Conservation (phyloP, 2,329 filamentous ascomycete genomes). For the Podosphaera fusca region DNA sequence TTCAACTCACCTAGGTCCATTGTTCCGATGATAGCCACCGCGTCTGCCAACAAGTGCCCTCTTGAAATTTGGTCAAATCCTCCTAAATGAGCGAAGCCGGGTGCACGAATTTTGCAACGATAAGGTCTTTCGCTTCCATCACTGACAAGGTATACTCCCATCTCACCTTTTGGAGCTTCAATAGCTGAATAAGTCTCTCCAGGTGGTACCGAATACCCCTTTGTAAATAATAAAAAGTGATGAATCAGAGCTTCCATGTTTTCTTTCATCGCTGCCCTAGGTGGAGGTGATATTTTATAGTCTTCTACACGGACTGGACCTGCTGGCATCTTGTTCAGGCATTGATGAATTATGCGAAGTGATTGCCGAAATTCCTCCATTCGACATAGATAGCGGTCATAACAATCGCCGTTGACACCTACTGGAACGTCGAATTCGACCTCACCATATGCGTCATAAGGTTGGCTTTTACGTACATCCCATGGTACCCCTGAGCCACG, state of each 20-base stretch:
- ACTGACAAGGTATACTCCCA: constrained; percentile 91
- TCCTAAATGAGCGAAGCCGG: constrained; percentile 82
- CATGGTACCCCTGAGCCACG: constrained; percentile 88
- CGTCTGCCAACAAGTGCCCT: constrained; percentile 86
- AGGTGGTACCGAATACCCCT: constrained; percentile 90
- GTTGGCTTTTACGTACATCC: constrained; percentile 90
- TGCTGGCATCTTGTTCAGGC: constrained; percentile 93
- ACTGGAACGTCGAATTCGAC: constrained; percentile 97
- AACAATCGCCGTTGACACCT: constrained; percentile 92
- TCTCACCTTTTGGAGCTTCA: constrained; percentile 98
- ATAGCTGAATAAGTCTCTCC: constrained; percentile 97
- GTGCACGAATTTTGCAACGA: constrained; percentile 89
- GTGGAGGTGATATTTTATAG: constrained; percentile 93
- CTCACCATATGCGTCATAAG: constrained; percentile 92
- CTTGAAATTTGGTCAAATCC: constrained; percentile 86
- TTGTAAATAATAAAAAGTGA: constrained; percentile 96
- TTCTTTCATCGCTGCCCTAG: constrained; percentile 98
- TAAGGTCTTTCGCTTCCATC: constrained; percentile 93
- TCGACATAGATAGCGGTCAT: constrained; percentile 93
- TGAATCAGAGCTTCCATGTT: constrained; percentile 99
- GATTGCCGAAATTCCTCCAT: constrained; percentile 99
- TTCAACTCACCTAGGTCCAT: constrained; percentile 55
- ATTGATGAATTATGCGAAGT: constrained; percentile 94
- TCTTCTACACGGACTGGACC: constrained; percentile 91
- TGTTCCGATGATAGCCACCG: constrained; percentile 80